A percentile compares a stretch with the other conserved stretches of the same genome.
phyloP scores from a whole-genome alignment of 805 yeast genomes.

The Lipomyces chichibuensis region DNA sequence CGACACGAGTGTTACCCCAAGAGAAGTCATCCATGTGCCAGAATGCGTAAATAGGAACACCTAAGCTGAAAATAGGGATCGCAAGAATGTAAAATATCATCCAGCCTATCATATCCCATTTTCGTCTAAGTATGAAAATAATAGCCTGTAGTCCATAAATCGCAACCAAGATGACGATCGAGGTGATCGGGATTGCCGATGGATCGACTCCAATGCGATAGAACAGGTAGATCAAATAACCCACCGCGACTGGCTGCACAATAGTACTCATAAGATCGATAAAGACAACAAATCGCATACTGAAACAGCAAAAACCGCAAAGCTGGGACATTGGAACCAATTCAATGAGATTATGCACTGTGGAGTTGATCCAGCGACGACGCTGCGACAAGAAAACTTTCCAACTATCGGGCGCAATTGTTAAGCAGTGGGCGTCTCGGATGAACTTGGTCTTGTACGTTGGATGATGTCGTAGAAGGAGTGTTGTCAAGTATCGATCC shows the following conservation, averaged over 20 bases:
- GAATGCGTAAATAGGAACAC: conserved; percentile 59
- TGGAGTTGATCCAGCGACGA: conserved; percentile 70
- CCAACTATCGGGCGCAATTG: conserved; percentile 63
- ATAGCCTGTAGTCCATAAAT: conserved; percentile 62
- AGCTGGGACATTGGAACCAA: conserved; percentile 60
- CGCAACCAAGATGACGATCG: conserved; percentile 58
- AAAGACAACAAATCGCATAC: conserved; percentile 62
- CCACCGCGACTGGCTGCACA: conserved; percentile 63
- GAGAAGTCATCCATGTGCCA: conserved; percentile 71
- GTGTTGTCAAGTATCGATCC: conserved; percentile 60
- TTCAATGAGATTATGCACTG: conserved; percentile 65
- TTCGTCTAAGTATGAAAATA: conserved; percentile 53
- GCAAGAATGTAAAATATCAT: conserved; percentile 60
- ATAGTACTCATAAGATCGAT: conserved; percentile 62
- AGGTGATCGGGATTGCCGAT: conserved; percentile 56
- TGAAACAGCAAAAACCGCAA: conserved; percentile 68
- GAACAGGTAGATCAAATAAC: conserved; percentile 53
- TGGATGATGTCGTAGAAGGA: conserved; percentile 60
- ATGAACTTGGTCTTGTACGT: conserved; percentile 58
- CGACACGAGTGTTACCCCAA: conserved; percentile 67
- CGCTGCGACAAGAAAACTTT: conserved; percentile 63
- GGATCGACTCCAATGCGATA: conserved; percentile 54
- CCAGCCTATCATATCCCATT: conserved; percentile 57
- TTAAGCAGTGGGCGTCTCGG: conserved; percentile 61
- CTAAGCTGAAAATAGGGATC: conserved; percentile 61